phyloP scores from a whole-genome alignment of 2,329 filamentous ascomycete species.

The Hirsutella thompsonii region DNA sequence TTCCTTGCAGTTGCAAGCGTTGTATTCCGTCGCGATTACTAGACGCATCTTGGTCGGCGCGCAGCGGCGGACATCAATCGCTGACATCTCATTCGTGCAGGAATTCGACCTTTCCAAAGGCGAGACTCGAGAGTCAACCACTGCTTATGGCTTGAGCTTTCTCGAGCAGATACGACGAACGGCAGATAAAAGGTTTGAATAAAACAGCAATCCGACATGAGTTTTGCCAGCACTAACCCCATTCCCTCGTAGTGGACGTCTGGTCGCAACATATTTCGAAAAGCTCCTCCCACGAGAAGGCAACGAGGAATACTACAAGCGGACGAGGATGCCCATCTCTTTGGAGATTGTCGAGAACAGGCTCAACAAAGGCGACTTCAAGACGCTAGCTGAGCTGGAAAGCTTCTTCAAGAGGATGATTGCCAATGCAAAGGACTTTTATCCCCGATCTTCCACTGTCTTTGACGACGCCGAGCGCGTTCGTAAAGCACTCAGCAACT shows the following conservation, averaged over 20 bases:
- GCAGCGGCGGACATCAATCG: too few species aligned
- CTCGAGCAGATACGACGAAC: conserved; percentile 64
- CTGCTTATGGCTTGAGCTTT: conserved; percentile 58
- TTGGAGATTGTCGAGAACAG: conserved; percentile 66
- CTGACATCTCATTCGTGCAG: conserved; percentile 7
- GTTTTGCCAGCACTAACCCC: too few species aligned
- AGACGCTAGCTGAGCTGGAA: conserved; percentile 61
- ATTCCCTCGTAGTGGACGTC: conserved; percentile 58
- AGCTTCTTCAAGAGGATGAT: conserved; percentile 83
- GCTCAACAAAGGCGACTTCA: conserved; percentile 55
- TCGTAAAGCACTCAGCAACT: conserved; percentile 74
- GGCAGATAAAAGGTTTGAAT: conserved; percentile 66
- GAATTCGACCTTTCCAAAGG: conserved; percentile 36
- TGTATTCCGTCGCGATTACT: neutral
- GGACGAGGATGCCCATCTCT: conserved; percentile 66
- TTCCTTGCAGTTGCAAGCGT: neutral
- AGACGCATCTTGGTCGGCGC: too few species aligned
- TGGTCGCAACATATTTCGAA: conserved; percentile 64
- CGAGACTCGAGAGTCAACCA: conserved; percentile 57
- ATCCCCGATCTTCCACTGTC: conserved; percentile 56
- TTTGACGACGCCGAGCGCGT: conserved; percentile 81
- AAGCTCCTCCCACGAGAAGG: conserved; percentile 50
- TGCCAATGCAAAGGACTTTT: conserved; percentile 75
- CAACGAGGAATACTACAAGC: conserved; percentile 65
- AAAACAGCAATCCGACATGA: neutral